A percentile compares a stretch with the other conserved stretches of the same genome.
These are phyloP conservation scores for Stygiomarasmius scandens DNA, from an alignment of 1,284 basidiomycete species.

Conservation along the genomic window DNA sequence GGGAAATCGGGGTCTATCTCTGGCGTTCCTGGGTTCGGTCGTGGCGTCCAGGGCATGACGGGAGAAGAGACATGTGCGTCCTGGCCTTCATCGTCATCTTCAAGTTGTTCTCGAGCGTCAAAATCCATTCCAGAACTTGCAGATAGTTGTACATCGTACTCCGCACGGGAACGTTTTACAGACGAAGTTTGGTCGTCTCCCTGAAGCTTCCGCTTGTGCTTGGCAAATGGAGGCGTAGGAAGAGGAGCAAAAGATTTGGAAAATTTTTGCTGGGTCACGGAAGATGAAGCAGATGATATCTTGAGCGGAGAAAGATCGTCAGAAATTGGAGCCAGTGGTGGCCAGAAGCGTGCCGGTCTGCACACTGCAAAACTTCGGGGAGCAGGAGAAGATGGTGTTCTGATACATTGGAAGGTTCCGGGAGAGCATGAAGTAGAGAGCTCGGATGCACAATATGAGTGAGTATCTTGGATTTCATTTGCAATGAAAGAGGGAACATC, in stretches of 20 bases:
- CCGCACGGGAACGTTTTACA: too few species aligned
- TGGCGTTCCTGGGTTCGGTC: constrained; percentile 52
- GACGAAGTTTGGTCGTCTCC: too few species aligned
- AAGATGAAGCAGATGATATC: constrained; percentile 5
- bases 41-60: constrained; percentile 17
- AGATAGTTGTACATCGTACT: too few species aligned
- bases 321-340: constrained; percentile 16
- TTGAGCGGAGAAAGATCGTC: constrained; percentile 9
- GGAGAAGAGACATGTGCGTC: neutral
- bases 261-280: too few species aligned
- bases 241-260: neutral
- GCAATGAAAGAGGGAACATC: neutral
- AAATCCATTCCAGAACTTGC: constrained; percentile 10
- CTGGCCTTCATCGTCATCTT: neutral
- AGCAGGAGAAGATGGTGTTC: neutral
- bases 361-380: neutral
- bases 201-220: too few species aligned
- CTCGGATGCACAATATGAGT: neutral
- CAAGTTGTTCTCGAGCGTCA: neutral
- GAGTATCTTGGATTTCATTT: neutral
- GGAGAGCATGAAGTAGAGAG: too few species aligned
- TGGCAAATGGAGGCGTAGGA: neutral
- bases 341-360: neutral
- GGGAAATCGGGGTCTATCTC: constrained; percentile 42
- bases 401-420: too few species aligned